Base-by-base conservation (phyloP, 1,284 basidiomycete species). In the Fistulinella cinereoalba region DNA sequence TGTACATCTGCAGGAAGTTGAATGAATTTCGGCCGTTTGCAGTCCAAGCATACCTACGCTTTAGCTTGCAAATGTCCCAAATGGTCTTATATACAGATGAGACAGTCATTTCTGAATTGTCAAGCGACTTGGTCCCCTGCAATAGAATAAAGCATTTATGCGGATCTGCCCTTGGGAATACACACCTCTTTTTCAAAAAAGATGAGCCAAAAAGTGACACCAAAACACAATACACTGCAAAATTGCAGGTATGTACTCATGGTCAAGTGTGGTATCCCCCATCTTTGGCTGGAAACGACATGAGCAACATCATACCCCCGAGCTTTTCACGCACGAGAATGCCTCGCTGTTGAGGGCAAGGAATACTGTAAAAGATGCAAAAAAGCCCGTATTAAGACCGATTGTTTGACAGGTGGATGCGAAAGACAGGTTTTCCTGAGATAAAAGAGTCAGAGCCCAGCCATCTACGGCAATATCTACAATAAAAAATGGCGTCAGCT, bases 321-420 rank as follows among this genome's bases (percentile, higher is more conserved):
- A 48, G 42, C 13, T 9, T 8, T 37, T 21, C 10, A 75, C 85
- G 48, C 57, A 94, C 90, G 83, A 80, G 62, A 99, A 99, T 36
- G 90, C 88, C 58, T 93, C 85, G 57, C 91, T 94, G 65, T 98
- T 99, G 64, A 99, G 85, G 0, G 97, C 96, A 25, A 99, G 77
- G 64, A 99, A 99, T 22, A 99, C 93, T 22, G 97, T 99, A 63
- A 98, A 99, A 7, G 92, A 94, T 32, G 95, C 80, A 59, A 99
- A 97, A 67, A 90, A 98, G 23, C 97, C 97, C 4, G 92, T 91
- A 60, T 97, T 98, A 34, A 99, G 77, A 16, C 97, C 97, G 47
- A 99, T 92, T 0, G 97, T 99, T 68, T 99, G 97, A 41, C 96
- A 97, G 4, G 96, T 99, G 22, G 92, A 96, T 6, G 97, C 97